A percentile compares a stretch with the other conserved stretches of the same genome.
Conservation (phyloP, 345 rosid genomes). For the Trapa bicornis region DNA sequence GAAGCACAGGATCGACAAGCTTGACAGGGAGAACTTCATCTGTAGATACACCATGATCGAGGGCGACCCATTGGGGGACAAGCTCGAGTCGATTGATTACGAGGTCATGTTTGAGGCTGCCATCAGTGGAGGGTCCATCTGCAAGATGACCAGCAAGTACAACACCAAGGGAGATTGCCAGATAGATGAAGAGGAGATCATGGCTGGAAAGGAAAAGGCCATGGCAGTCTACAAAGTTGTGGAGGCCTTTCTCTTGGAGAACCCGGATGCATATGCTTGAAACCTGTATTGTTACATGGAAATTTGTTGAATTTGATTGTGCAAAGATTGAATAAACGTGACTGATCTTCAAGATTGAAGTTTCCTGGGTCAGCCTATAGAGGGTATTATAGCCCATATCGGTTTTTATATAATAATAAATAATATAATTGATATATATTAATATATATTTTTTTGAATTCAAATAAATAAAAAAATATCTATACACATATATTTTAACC, state of each 20-base stretch:
- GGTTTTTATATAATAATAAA: too few relatives aligned
- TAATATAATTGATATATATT: too few relatives aligned
- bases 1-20: slow-evolving; percentile 13
- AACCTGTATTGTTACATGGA: background rate
- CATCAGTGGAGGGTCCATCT: slow-evolving; percentile 16
- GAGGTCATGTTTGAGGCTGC: slow-evolving; percentile 20
- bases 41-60: slow-evolving; percentile 19
- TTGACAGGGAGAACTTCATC: slow-evolving; percentile 11
- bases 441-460: too few relatives aligned
- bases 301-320: background rate
- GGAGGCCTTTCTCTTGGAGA: slow-evolving; percentile 25
- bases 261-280: slow-evolving; percentile 17
- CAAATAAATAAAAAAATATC: too few relatives aligned
- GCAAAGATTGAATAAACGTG: background rate
- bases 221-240: slow-evolving; percentile 19
- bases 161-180: slow-evolving; percentile 9
- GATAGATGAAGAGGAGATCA: slow-evolving; percentile 14
- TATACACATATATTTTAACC: too few relatives aligned
- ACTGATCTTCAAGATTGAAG: background rate
- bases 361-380: background rate
- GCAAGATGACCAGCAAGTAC: slow-evolving; percentile 17
- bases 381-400: background rate
- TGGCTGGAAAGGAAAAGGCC: slow-evolving; percentile 20
- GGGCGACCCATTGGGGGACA: slow-evolving; percentile 16
- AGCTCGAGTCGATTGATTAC: slow-evolving; percentile 17